These are phyloP conservation scores for Anisodus tanguticus DNA, from an alignment of 257 asterid species.

Conservation along the genomic window DNA sequence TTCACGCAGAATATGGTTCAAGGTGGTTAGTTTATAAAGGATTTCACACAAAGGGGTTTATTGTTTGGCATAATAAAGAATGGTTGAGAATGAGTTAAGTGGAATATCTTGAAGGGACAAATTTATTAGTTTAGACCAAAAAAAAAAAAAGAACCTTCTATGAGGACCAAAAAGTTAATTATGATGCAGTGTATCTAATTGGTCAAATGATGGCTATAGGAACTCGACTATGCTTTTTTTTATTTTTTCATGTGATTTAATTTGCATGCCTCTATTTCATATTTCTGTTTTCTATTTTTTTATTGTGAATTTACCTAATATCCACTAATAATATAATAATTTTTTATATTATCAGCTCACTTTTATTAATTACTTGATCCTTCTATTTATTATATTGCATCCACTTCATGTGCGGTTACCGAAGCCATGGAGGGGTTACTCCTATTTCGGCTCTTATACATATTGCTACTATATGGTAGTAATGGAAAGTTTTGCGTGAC, in stretches of 20 bases:
- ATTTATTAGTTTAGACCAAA: constrained; percentile 36
- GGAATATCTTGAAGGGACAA: constrained; percentile 43
- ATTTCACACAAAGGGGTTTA: not conserved
- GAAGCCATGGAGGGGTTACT: no score
- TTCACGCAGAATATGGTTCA: constrained; percentile 23
- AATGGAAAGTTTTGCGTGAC: no score
- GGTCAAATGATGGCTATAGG: constrained; percentile 32
- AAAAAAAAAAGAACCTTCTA: constrained; percentile 40
- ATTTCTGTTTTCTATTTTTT: no score
- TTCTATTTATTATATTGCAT: no score
- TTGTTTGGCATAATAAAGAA: constrained; percentile 30
- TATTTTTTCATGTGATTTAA: not conserved
- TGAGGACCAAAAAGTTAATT: constrained; percentile 41
- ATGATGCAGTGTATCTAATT: constrained; percentile 23
- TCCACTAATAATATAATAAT: not conserved
- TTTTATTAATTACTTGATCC: no score
- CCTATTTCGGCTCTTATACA: no score
- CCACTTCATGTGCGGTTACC: no score
- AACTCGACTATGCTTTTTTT: not conserved
- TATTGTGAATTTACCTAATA: no score
- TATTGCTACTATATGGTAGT: no score
- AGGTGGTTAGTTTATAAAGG: constrained; percentile 38
- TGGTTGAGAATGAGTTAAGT: constrained; percentile 37
- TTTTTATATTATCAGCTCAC: not conserved
- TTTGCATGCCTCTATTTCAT: not conserved